A percentile compares a stretch with the other conserved stretches of the same genome.
Evolutionary conservation across 768 basidiomycete species (phyloP).

Genomic region (Tremella mesenterica): DNA sequence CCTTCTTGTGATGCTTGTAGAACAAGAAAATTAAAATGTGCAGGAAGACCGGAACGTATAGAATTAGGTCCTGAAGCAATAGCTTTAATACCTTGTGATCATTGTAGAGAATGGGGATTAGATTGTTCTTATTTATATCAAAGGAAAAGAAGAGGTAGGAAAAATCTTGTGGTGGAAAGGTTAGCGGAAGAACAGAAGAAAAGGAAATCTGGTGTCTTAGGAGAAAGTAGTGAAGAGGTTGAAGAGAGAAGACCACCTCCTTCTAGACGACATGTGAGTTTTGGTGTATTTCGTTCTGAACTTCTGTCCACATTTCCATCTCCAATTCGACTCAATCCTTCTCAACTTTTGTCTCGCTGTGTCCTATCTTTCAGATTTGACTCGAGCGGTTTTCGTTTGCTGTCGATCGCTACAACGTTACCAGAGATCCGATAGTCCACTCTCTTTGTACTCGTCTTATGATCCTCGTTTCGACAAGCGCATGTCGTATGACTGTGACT

Average conservation of each 20-base stretch:
- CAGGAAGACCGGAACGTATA: constrained; percentile 18
- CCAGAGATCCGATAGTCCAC: too few relatives aligned
- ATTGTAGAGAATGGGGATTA: constrained; percentile 23
- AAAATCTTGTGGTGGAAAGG: constrained; percentile 20
- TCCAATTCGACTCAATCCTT: too few relatives aligned
- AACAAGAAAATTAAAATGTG: constrained; percentile 24
- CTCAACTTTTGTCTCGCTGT: too few relatives aligned
- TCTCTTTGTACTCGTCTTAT: too few relatives aligned
- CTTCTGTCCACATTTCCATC: too few relatives aligned
- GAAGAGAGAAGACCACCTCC: neutral
- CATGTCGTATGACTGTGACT: too few relatives aligned
- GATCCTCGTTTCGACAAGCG: too few relatives aligned
- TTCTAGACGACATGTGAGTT: neutral
- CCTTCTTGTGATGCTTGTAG: constrained; percentile 27
- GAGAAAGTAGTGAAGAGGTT: neutral
- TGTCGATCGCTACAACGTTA: too few relatives aligned
- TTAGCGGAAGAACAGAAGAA: constrained; percentile 18
- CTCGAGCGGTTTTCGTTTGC: too few relatives aligned
- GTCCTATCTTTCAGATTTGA: too few relatives aligned
- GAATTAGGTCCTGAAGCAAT: constrained; percentile 12
- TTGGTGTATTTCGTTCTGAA: too few relatives aligned
- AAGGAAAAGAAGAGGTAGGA: constrained; percentile 20
- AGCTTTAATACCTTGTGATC: constrained; percentile 16
- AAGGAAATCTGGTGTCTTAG: constrained; percentile 7
- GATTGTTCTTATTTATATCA: constrained; percentile 25